These are phyloP conservation scores for Daldinia sp. DNA, from an alignment of 2,329 filamentous ascomycete genomes.

Conservation along the genomic window DNA sequence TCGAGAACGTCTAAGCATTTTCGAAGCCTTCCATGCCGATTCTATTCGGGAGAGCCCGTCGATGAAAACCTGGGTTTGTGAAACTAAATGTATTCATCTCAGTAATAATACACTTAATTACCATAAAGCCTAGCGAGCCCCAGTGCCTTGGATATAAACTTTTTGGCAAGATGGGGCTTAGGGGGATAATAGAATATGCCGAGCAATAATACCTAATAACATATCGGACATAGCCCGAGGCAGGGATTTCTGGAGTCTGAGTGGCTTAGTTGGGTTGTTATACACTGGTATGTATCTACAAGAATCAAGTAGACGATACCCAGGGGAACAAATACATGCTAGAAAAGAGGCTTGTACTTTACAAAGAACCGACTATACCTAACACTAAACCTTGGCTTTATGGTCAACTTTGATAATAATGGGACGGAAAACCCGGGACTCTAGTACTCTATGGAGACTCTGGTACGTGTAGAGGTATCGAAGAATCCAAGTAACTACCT, in stretches of 20 bases:
- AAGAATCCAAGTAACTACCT: not conserved
- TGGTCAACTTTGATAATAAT: not conserved
- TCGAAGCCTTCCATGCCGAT: conserved; percentile 10
- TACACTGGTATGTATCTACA: conserved; percentile 14
- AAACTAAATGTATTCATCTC: conserved; percentile 15
- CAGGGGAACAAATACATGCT: not conserved
- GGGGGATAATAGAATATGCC: conserved; percentile 23
- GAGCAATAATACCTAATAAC: conserved; percentile 20
- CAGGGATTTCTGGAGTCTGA: conserved; percentile 23
- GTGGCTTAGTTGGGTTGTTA: conserved; percentile 28
- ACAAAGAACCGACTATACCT: not conserved
- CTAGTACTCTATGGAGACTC: not conserved
- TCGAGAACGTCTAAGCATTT: conserved; percentile 16
- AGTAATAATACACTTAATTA: conserved; percentile 14
- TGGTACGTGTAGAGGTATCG: not conserved
- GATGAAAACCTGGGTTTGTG: conserved; percentile 21
- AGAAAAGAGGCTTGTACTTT: not conserved
- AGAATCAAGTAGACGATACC: conserved; percentile 5
- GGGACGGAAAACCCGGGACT: not conserved
- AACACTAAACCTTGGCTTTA: not conserved
- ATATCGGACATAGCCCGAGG: conserved; percentile 15
- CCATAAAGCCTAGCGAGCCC: conserved; percentile 20
- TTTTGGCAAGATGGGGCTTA: conserved; percentile 22
- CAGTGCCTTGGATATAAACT: conserved; percentile 30
- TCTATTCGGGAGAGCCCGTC: conserved; percentile 30